A percentile compares a stretch with the other conserved stretches of the same genome.
Conservation (phyloP, 345 rosid genomes). For the Dipteronia dyeriana region DNA sequence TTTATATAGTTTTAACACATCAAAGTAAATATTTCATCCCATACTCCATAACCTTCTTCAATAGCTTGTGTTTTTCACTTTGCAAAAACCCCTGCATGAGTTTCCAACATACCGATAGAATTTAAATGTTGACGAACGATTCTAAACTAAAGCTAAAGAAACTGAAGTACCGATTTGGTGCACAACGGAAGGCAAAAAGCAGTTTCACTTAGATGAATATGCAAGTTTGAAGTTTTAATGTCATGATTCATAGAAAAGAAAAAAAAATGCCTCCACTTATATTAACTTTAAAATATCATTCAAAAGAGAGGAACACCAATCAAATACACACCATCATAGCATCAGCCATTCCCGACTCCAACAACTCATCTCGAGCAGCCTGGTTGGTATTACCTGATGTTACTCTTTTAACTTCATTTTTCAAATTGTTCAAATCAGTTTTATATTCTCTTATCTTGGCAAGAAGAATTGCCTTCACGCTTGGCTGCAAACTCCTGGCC, state of each 20-base stretch:
- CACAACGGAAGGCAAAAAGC: background rate
- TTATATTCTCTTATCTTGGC: constrained; percentile 55
- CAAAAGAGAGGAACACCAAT: background rate
- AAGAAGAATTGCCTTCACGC: constrained; percentile 42
- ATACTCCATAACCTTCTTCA: too few species aligned
- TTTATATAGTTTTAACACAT: background rate
- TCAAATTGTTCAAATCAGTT: constrained; percentile 48
- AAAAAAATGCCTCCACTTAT: background rate
- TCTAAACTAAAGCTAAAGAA: background rate
- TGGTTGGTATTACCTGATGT: constrained; percentile 27
- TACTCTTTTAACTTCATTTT: constrained; percentile 40
- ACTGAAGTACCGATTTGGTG: background rate
- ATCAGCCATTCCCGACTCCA: constrained; percentile 47
- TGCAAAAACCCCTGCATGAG: too few species aligned
- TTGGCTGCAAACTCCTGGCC: constrained; percentile 54
- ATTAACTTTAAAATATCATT: background rate
- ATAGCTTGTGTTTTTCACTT: too few species aligned
- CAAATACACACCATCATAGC: constrained; percentile 33
- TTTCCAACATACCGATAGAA: background rate
- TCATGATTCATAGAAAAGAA: background rate
- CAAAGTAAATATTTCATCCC: background rate
- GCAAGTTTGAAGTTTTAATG: background rate
- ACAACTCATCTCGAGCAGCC: constrained; percentile 41
- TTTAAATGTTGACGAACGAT: background rate
- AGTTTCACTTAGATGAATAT: background rate